These are phyloP conservation scores for Lactarius sp. DNA, from an alignment of 768 basidiomycete genomes.

Conservation along the genomic window DNA sequence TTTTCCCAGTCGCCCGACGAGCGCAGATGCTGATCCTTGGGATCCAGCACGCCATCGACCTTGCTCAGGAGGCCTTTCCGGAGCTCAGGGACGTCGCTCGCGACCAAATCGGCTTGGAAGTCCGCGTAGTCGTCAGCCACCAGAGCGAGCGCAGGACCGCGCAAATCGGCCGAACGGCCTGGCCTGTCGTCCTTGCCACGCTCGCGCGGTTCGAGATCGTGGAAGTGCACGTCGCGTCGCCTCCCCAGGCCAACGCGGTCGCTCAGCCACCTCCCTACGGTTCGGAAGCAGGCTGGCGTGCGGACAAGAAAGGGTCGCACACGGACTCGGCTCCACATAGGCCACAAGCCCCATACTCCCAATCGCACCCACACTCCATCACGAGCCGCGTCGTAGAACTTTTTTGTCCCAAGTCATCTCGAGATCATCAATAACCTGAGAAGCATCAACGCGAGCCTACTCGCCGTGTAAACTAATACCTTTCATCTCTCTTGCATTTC, in stretches of 20 bases:
- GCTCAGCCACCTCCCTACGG: constrained; percentile 18
- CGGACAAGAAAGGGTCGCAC: background rate
- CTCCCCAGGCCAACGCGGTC: background rate
- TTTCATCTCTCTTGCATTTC: background rate
- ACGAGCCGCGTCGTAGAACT: constrained; percentile 5
- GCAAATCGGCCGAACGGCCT: constrained; percentile 29
- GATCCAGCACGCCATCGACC: constrained; percentile 27
- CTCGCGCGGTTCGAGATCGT: constrained; percentile 31
- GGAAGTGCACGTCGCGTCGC: constrained; percentile 25
- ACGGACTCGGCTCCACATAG: background rate
- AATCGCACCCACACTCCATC: background rate
- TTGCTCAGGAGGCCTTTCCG: constrained; percentile 25
- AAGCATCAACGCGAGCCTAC: background rate
- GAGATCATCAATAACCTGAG: background rate
- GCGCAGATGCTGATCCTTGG: background rate
- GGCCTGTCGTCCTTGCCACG: constrained; percentile 24
- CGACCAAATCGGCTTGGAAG: constrained; percentile 27
- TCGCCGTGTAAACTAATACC: background rate
- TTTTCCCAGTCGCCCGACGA: background rate
- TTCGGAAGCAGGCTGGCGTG: background rate
- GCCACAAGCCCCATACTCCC: background rate
- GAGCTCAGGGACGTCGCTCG: constrained; percentile 26
- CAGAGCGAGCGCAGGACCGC: constrained; percentile 21
- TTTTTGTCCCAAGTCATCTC: constrained; percentile 3
- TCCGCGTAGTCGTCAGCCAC: constrained; percentile 25